phyloP scores from a whole-genome alignment of 768 basidiomycete genomes.

The Pleurotus salmoneostramineus region DNA sequence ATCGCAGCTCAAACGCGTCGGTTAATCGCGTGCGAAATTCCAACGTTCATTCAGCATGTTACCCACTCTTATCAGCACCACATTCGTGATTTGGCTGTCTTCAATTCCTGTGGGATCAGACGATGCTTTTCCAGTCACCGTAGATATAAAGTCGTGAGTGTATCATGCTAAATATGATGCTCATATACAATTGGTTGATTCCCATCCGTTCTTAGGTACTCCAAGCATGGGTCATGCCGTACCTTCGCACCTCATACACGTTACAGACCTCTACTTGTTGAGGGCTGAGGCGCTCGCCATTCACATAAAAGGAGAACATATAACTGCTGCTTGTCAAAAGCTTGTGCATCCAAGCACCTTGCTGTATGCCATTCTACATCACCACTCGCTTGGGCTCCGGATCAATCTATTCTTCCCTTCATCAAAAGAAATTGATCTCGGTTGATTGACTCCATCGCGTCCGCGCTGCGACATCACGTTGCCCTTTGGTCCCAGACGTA shows the following conservation, averaged over 20 bases:
- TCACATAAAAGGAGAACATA: no score
- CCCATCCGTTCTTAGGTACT: neutral
- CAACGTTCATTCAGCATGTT: neutral
- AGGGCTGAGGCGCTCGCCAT: no score
- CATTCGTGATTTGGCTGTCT: neutral
- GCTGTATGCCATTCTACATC: neutral
- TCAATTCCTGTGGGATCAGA: neutral
- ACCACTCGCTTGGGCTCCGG: neutral
- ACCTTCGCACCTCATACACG: no score
- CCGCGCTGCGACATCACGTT: neutral
- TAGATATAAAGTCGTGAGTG: neutral
- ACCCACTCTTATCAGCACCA: neutral
- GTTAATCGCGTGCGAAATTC: neutral
- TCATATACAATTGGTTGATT: neutral
- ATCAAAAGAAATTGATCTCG: neutral
- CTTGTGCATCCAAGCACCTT: neutral
- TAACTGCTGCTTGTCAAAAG: no score
- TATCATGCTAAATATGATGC: neutral
- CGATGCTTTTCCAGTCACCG: neutral
- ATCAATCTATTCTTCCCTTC: neutral
- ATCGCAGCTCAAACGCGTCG: neutral
- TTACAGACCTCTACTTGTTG: no score
- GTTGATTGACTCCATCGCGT: neutral
- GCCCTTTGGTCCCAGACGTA: neutral
- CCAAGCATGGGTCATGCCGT: neutral